These are phyloP conservation scores for Pelargonium citronellum DNA, from an alignment of 441 rosid species.

Conservation along the genomic window DNA sequence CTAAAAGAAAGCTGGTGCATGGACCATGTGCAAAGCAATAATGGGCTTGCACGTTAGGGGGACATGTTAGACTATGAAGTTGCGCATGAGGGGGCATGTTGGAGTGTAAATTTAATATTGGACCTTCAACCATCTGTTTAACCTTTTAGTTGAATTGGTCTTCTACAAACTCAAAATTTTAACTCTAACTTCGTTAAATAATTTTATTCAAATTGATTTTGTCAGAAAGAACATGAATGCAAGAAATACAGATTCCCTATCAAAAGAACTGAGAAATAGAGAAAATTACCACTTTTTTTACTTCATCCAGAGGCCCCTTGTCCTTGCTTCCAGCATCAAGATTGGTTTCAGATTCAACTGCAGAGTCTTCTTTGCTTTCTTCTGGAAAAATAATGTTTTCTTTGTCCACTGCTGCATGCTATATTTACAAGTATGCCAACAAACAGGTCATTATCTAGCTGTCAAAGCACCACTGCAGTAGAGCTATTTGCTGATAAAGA, in stretches of 20 bases:
- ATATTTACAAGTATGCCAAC: constrained; percentile 25
- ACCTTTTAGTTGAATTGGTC: too few species aligned
- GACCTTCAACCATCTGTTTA: too few species aligned
- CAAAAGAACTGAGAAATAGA: background rate
- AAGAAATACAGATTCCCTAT: background rate
- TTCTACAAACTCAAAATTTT: too few species aligned
- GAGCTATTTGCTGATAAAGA: constrained; percentile 3
- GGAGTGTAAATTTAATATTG: too few species aligned
- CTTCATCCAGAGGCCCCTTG: constrained; percentile 32
- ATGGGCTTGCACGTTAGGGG: too few species aligned
- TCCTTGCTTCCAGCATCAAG: constrained; percentile 32
- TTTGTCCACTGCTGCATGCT: constrained; percentile 37
- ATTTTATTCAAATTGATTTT: constrained; percentile 21
- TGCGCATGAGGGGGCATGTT: too few species aligned
- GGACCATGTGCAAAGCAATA: too few species aligned
- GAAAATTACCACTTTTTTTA: constrained; percentile 32
- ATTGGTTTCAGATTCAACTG: constrained; percentile 34
- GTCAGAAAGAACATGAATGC: background rate
- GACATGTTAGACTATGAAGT: too few species aligned
- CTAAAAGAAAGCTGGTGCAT: too few species aligned
- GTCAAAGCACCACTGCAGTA: constrained; percentile 2
- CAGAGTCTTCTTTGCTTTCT: constrained; percentile 31
- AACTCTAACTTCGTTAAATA: background rate
- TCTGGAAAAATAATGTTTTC: constrained; percentile 33
- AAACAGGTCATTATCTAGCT: constrained; percentile 11